Conservation (phyloP, 495 filamentous ascomycete species). For the Chaetomium tenue region DNA sequence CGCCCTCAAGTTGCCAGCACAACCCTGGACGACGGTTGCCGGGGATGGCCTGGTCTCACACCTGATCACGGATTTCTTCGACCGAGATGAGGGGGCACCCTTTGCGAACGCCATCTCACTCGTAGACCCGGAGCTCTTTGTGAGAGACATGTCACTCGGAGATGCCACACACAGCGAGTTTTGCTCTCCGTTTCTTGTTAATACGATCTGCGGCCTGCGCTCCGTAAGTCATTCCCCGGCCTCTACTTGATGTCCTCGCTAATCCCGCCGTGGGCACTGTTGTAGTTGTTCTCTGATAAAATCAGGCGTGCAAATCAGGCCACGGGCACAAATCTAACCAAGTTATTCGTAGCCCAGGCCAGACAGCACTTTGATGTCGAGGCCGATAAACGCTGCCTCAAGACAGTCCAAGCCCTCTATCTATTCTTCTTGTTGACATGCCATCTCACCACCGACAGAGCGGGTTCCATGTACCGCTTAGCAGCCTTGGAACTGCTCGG, state of each 20-base stretch:
- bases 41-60: not conserved
- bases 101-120: not conserved
- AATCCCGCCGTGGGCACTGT: not conserved
- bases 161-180: not conserved
- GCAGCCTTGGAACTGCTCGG: not conserved
- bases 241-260: not conserved
- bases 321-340: not conserved
- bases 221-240: not conserved
- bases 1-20: not conserved
- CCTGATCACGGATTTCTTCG: not conserved
- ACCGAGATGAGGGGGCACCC: not conserved
- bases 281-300: not conserved
- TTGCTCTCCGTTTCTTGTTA: not conserved
- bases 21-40: not conserved
- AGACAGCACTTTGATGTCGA: not conserved
- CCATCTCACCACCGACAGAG: not conserved
- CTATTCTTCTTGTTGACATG: not conserved
- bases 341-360: not conserved
- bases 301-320: not conserved
- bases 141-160: not conserved
- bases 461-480: not conserved
- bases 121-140: not conserved
- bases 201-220: not conserved
- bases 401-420: not conserved
- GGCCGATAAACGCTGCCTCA: not conserved